Conservation (phyloP, 2,329 filamentous ascomycete genomes). For the Colletotrichum sp. region DNA sequence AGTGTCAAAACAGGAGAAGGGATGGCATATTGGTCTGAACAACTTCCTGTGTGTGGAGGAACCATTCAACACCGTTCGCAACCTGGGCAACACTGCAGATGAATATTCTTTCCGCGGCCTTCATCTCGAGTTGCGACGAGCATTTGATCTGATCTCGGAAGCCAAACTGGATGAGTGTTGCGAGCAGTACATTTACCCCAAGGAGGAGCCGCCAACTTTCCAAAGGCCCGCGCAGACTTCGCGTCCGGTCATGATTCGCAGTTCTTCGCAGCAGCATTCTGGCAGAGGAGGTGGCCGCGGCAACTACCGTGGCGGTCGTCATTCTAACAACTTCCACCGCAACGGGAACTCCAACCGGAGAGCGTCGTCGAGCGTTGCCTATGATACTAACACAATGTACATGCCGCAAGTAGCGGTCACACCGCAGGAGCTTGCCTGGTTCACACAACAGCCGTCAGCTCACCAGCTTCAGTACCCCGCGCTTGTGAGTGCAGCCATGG, state of each 20-base stretch:
- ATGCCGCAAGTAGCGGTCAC: constrained; percentile 46
- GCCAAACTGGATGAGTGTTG: constrained; percentile 84
- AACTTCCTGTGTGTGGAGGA: constrained; percentile 95
- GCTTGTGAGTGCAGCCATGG: constrained; percentile 21
- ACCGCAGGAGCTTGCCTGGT: constrained; percentile 55
- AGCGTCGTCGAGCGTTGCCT: constrained; percentile 57
- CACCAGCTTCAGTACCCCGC: constrained; percentile 44
- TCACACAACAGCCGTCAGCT: constrained; percentile 43
- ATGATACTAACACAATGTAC: constrained; percentile 53
- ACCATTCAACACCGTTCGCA: constrained; percentile 88
- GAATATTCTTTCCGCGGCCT: constrained; percentile 92
- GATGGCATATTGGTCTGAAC: constrained; percentile 80
- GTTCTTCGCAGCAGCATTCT: constrained; percentile 63
- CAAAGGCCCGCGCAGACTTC: constrained; percentile 60
- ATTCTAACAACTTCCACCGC: constrained; percentile 46
- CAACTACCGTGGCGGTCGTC: constrained; percentile 53
- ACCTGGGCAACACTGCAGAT: constrained; percentile 95
- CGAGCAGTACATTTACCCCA: constrained; percentile 86
- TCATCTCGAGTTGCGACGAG: constrained; percentile 86
- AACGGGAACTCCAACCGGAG: constrained; percentile 53
- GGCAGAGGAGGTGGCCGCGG: constrained; percentile 55
- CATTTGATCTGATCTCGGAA: constrained; percentile 81
- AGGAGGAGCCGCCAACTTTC: constrained; percentile 72
- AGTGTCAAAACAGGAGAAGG: constrained; percentile 83
- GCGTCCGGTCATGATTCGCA: constrained; percentile 62